Evolutionary conservation across 257 asterid species (phyloP).

Genomic region (Solanum medicagineum): DNA sequence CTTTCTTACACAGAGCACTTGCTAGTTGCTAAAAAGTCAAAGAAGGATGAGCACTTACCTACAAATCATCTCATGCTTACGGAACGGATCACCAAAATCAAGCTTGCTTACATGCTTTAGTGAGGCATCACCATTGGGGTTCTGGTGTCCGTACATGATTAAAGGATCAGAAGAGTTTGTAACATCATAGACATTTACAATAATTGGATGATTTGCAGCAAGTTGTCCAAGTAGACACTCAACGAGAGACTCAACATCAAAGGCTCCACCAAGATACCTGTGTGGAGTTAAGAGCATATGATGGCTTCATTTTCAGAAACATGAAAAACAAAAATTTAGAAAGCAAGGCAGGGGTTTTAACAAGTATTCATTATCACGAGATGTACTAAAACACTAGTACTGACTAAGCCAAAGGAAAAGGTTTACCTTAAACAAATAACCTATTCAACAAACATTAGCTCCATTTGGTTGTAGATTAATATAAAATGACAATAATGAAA

Average conservation of each 20-base stretch:
- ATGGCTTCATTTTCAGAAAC: not conserved
- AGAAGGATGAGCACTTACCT: conserved; percentile 30
- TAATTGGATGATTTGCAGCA: conserved; percentile 65
- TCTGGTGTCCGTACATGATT: conserved; percentile 59
- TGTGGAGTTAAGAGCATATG: not conserved
- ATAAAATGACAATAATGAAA: not conserved
- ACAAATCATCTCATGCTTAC: conserved; percentile 87
- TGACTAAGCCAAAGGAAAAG: not conserved
- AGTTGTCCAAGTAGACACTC: conserved; percentile 89
- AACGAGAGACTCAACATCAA: conserved; percentile 84
- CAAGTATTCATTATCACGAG: not conserved
- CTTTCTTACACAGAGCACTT: not conserved
- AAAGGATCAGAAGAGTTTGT: conserved; percentile 74
- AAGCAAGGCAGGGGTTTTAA: not conserved
- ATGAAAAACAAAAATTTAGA: not conserved
- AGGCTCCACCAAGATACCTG: conserved; percentile 95
- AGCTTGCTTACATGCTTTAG: conserved; percentile 61
- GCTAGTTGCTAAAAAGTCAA: not conserved
- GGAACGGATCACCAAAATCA: conserved; percentile 86
- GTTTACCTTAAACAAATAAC: not conserved
- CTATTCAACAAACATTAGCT: not conserved
- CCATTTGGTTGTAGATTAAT: not conserved
- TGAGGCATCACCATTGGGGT: conserved; percentile 45
- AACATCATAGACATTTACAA: conserved; percentile 70
- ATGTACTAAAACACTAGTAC: not conserved